Conservation (phyloP, 2,329 filamentous ascomycete species). For the Colletotrichum sp. region DNA sequence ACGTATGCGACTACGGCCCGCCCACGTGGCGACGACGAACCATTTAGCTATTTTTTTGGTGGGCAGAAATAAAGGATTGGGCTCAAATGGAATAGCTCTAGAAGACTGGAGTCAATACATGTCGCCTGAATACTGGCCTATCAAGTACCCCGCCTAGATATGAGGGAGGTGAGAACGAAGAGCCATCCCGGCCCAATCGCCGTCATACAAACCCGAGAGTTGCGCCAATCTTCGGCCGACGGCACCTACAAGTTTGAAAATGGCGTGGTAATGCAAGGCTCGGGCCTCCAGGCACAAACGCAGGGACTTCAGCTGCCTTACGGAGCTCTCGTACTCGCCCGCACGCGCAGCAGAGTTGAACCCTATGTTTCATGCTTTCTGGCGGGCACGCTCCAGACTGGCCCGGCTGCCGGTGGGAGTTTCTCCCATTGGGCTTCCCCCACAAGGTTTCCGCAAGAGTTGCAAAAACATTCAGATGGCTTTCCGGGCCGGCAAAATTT, state of each 20-base stretch:
- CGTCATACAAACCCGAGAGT: neutral
- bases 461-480: neutral
- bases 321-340: neutral
- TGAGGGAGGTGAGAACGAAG: neutral
- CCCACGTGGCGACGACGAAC: neutral
- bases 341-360: neutral
- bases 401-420: neutral
- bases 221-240: neutral
- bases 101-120: neutral
- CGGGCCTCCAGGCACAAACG: neutral
- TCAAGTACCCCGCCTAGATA: neutral
- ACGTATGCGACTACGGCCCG: neutral
- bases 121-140: neutral
- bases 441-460: neutral
- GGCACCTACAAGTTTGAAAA: neutral
- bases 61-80: neutral
- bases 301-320: neutral
- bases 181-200: neutral
- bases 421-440: neutral
- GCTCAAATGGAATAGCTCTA: neutral
- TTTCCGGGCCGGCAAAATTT: neutral
- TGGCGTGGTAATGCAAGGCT: neutral
- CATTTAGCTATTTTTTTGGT: neutral
- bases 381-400: neutral
- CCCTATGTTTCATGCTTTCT: neutral